phyloP scores from a whole-genome alignment of 331 rosid species.

The Malus hybrid region DNA sequence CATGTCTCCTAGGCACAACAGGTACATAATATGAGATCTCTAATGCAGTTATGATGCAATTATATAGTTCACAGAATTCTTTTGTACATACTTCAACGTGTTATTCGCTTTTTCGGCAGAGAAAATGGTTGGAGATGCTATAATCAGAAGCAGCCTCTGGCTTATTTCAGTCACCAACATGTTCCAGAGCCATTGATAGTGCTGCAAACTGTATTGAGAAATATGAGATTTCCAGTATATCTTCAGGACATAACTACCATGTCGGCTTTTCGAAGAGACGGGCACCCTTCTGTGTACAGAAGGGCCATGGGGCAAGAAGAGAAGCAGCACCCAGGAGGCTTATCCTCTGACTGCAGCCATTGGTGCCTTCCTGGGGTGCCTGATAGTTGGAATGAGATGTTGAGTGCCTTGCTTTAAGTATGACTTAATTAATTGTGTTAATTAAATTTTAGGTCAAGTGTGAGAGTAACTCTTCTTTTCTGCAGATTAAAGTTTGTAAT shows the following conservation, averaged over 20 bases:
- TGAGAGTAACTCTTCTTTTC: conserved; percentile 15
- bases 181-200: conserved; percentile 67
- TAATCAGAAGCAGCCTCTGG: conserved; percentile 73
- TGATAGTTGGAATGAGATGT: conserved; percentile 89
- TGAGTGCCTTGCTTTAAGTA: conserved; percentile 57
- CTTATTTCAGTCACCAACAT: conserved; percentile 64
- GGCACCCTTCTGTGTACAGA: conserved; percentile 84
- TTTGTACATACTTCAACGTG: background rate
- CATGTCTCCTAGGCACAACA: conserved; percentile 97
- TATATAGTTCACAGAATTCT: background rate
- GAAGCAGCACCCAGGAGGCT: conserved; percentile 43
- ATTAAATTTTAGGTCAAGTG: conserved; percentile 1
- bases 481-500: conserved; percentile 13
- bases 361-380: conserved; percentile 99
- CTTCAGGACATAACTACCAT: conserved; percentile 82
- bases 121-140: conserved; percentile 93
- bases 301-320: conserved; percentile 48
- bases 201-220: conserved; percentile 65
- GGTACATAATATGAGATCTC: conserved; percentile 38
- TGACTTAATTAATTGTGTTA: background rate
- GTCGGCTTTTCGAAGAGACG: conserved; percentile 83
- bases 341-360: conserved; percentile 96
- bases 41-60: background rate
- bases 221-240: conserved; percentile 85
- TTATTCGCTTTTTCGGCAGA: conserved; percentile 27